Base-by-base conservation (phyloP, 192 early-diverging fungal genomes). In the Phlyctochytrium planicorne region DNA sequence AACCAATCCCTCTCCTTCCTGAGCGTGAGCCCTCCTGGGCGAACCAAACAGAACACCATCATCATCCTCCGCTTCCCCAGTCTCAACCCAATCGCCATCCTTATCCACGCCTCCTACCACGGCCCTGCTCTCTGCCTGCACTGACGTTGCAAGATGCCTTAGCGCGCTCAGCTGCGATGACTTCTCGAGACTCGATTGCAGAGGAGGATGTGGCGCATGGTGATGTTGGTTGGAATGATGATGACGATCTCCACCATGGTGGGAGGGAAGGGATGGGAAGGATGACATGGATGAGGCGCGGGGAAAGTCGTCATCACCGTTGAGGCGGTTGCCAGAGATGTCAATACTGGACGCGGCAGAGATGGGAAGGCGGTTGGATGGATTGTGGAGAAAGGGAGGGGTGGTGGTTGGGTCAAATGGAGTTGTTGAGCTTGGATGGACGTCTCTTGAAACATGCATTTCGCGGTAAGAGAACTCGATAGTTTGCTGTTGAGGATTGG, bases 401-500 rank as follows among this genome's bases (percentile, higher is more conserved):
- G 20, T 47, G 40, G 40, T 47, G 40, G 40, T 14, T 47, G 40
- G 40, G 20, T 47, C 20, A 20, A 6, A 14, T 47, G 40, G 6
- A 47, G 40, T 47, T 47, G 40, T 47, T 47, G 40, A 14, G 40
- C 40, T 14, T 6, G 40, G 40, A 20, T 14, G 40, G 40, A 14
- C 40, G 40, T 20, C 20, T 47, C 40, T 47, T 47, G 40, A 47
- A 20, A 47, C 10, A 47, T 47, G 40, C 40, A 47, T 47, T 20
- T 47, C 40, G 40, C 40, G 40, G 40, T 47, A 47, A 14, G 40
- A 47, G 40, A 47, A 47, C 40, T 47, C 40, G 40, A 47, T 47
- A 20, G 40, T 47, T 47, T 47, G 40, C 40, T 47, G 20, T 47
- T n/a, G n/a, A n/a, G n/a, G n/a, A n/a, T n/a, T n/a, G n/a, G n/a